These are phyloP conservation scores for Paulownia fortunei DNA, from an alignment of 257 asterid genomes.

Conservation along the genomic window DNA sequence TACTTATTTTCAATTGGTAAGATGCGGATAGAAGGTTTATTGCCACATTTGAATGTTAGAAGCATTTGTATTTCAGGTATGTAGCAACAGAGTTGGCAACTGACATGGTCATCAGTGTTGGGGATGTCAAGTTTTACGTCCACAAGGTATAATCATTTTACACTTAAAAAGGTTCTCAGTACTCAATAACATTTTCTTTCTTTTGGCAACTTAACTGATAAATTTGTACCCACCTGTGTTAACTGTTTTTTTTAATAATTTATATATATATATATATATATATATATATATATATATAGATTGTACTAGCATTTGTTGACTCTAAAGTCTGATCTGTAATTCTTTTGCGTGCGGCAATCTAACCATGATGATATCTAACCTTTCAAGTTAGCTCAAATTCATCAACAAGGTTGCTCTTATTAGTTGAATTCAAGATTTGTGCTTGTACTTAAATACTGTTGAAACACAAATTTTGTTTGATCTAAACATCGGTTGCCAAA, in stretches of 20 bases:
- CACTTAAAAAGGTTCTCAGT: not conserved
- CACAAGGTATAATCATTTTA: slow-evolving; percentile 46
- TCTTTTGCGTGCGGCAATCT: not conserved
- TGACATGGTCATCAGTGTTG: slow-evolving; percentile 48
- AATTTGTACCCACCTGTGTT: not conserved
- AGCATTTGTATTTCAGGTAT: slow-evolving; percentile 41
- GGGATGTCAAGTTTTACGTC: slow-evolving; percentile 55
- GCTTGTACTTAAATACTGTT: not conserved
- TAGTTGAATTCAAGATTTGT: not conserved
- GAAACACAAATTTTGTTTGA: not conserved
- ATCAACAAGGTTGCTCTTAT: not conserved
- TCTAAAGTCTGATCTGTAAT: not conserved
- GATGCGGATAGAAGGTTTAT: not conserved
- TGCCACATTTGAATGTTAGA: slow-evolving; percentile 18
- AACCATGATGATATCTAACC: not conserved
- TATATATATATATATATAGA: no score
- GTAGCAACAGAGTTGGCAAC: slow-evolving; percentile 59
- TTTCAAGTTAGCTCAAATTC: not conserved
- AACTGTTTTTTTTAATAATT: not conserved
- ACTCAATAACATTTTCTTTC: not conserved
- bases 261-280: no score
- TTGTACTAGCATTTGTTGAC: not conserved
- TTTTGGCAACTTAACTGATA: not conserved
- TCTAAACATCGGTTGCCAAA: not conserved
- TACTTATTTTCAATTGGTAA: not conserved